Base-by-base conservation (phyloP, 116 monocot genomes). In the Trichopus zeylanicus region DNA sequence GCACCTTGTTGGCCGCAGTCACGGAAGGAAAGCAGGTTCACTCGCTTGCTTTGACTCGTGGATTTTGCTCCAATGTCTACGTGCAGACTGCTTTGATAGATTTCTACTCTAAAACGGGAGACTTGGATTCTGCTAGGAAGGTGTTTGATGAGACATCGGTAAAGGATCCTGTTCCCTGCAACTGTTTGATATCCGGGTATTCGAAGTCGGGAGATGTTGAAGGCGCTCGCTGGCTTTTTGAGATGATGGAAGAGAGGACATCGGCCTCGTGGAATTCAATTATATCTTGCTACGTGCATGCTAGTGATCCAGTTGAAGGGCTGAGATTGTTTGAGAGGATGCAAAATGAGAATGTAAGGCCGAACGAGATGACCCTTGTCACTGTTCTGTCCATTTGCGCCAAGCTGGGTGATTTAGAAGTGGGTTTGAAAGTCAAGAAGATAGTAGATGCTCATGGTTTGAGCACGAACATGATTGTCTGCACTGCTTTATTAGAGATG, bases 201-300 rank as follows among this genome's bases (percentile, higher is more conserved):
- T 88, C 85, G 3, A 88, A 75, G 42, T 69, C 69, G 1, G 86
- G 89, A 27, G 53, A 85, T 51, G 74, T 76, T 52, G 5, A 27
- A 3, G 69, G 58, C 2, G 93, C 93, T 1, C 71, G 85, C 6
- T 53, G 57, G 8, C 56, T 88, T 7, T 93, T 93, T 31, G 77
- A 93, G 39, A 48, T 68, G 33, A 93, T 93, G 93, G 39, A 66
- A 0, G 55, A 56, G 54, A 88, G 77, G 62, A 86, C 82, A 2
- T 55, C 73, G 35, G 73, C 82, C 9, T 85, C 93, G 11, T 93
- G 93, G 93, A 93, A 82, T 53, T 64, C 93, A 6, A 88, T 93
- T 48, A 93, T 93, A 51, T 68, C 85, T 12, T 80, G 89, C 69
- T n/a, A 93, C 56, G 82, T 78, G 8, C 78, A 85, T 33, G 29